Base-by-base conservation (phyloP, 129 eudicot species). In the Oenanthe sinensis region DNA sequence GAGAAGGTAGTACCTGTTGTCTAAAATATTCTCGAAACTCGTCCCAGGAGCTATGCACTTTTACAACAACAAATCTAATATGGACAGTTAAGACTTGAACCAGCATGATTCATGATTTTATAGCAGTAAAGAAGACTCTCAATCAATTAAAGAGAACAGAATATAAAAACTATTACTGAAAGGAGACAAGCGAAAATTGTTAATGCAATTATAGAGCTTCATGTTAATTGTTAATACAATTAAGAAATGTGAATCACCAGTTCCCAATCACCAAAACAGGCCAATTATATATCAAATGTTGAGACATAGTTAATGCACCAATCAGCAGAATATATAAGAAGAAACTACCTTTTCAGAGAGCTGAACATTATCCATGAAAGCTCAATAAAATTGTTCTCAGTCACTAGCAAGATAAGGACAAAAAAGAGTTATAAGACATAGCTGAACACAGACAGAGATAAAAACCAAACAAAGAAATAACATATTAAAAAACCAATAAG, bases 31-130 rank as follows among this genome's bases (percentile, higher is more conserved):
- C 89, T 71, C 94, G 87, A 81, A 95, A 95, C 62, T 90, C 96
- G 70, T 87, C 84, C 97, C 98, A 95, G 4, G 98, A 95, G 82
- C 79, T 76, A 84, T 95, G 98, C 84, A 90, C 93, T 81, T 94
- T 91, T 60, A 95, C 98, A 47, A 95, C 98, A 44, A 91, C 97
- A 88, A 88, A 95, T 87, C 98, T 95, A 70, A 37, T 50, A 36
- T 37, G 40, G 13, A 69, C 70, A 85, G 88, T 86, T 78, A 81
- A 88, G 37, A 47, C 50, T 73, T 60, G 42, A 6, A 37, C 47
- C 50, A 20, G 54, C 48, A 72, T 43, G 76, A 7, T 40, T 71
- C 48, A 72, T 43, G 76, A 2, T 40, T 42, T 43, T 40, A 9
- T 11, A 72, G 36, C 76, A 72, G 2, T 11, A 13, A 22, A 72